Conservation (phyloP, 352 stramenopile species). For the Phytophthora quininea region DNA sequence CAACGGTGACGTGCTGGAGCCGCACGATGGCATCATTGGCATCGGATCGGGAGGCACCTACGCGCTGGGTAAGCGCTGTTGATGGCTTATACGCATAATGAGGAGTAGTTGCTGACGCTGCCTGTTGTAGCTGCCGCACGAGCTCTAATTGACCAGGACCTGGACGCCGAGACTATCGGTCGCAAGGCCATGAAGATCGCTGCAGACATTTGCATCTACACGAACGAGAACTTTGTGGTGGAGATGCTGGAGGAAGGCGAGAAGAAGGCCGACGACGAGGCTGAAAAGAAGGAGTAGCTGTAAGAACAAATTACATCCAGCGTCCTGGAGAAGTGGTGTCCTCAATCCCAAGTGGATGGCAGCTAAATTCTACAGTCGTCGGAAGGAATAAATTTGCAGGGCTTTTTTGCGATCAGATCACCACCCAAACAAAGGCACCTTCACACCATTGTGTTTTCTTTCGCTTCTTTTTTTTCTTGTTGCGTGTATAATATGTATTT, state of each 20-base stretch:
- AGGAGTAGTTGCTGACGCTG: conserved; percentile 12
- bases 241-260: conserved; percentile 87
- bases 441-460: not conserved
- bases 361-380: too few relatives aligned
- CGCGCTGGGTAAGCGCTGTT: conserved; percentile 84
- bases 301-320: conserved; percentile 8
- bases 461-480: conserved; percentile 13
- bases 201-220: conserved; percentile 98
- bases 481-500: conserved; percentile 37
- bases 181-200: conserved; percentile 96
- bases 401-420: not conserved
- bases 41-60: conserved; percentile 94
- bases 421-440: too few relatives aligned
- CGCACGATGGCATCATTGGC: conserved; percentile 95
- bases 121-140: conserved; percentile 89
- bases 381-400: conserved; percentile 22
- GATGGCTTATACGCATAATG: not conserved
- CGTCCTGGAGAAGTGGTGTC: not conserved
- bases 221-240: conserved; percentile 97
- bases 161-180: conserved; percentile 95
- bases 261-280: conserved; percentile 5
- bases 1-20: conserved; percentile 98
- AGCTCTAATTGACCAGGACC: conserved; percentile 94
- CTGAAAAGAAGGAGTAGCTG: conserved; percentile 45
- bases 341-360: too few relatives aligned